phyloP scores from a whole-genome alignment of 1,284 basidiomycete species.

The Tylopilus microsporus region DNA sequence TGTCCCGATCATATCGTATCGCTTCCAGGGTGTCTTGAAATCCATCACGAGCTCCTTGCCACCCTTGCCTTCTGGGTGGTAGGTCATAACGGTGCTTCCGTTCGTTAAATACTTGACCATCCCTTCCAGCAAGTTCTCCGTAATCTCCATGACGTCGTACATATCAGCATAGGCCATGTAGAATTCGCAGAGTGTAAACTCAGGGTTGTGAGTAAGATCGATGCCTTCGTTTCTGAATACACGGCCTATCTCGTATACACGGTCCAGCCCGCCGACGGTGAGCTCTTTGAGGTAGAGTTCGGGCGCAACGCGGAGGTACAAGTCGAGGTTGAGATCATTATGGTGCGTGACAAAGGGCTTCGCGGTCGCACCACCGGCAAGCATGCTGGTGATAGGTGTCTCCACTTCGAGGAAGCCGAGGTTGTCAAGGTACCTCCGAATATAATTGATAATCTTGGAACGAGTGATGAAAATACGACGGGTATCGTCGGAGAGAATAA shows the following conservation, averaged over 20 bases:
- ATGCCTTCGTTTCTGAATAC: constrained; percentile 99
- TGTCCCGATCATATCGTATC: constrained; percentile 97
- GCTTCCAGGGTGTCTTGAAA: constrained; percentile 96
- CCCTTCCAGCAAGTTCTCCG: constrained; percentile 87
- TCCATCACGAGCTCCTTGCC: constrained; percentile 78
- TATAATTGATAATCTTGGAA: constrained; percentile 83
- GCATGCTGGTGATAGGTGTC: constrained; percentile 97
- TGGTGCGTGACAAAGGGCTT: constrained; percentile 99
- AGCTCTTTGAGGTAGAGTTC: constrained; percentile 99
- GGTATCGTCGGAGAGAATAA: constrained; percentile 91
- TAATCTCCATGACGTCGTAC: constrained; percentile 98
- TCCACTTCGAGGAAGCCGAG: constrained; percentile 98
- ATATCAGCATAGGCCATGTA: constrained; percentile 99
- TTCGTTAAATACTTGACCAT: constrained; percentile 86
- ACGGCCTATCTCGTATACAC: constrained; percentile 97
- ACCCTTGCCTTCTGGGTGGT: constrained; percentile 93
- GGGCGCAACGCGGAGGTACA: constrained; percentile 97
- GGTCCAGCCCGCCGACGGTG: constrained; percentile 93
- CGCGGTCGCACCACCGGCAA: constrained; percentile 95
- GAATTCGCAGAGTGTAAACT: constrained; percentile 99
- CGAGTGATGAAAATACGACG: constrained; percentile 91
- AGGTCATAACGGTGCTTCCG: constrained; percentile 78
- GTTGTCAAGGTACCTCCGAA: constrained; percentile 86
- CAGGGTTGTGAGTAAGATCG: constrained; percentile 96
- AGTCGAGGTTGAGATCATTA: constrained; percentile 95